These are phyloP conservation scores for Azolla pinnata DNA, from an alignment of 75 land plant species.

Conservation along the genomic window DNA sequence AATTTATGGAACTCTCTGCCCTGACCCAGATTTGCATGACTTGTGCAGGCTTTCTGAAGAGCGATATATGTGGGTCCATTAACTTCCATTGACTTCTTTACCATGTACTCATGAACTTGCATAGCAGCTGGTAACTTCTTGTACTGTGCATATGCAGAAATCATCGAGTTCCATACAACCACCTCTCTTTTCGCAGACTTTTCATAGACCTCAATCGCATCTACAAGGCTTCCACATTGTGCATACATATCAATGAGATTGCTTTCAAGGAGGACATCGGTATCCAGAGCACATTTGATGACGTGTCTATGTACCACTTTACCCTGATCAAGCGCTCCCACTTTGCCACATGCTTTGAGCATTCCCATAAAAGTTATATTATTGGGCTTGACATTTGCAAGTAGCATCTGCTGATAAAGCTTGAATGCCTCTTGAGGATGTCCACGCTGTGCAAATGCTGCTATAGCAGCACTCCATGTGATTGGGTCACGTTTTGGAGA, in stretches of 20 bases:
- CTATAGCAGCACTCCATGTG: conserved; percentile 5
- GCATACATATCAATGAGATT: conserved; percentile 25
- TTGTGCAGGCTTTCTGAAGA: conserved; percentile 1
- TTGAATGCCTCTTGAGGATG: neutral
- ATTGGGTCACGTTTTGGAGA: conserved; percentile 1
- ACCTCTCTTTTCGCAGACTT: conserved; percentile 7
- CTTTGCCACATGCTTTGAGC: conserved; percentile 18
- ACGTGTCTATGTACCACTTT: conserved; percentile 29
- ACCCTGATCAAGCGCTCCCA: conserved; percentile 23
- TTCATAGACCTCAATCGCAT: conserved; percentile 11
- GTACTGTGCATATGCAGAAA: conserved; percentile 5
- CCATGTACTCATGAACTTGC: neutral
- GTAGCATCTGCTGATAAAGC: neutral
- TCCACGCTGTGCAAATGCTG: conserved; percentile 2
- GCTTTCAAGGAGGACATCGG: conserved; percentile 14
- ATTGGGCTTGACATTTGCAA: conserved; percentile 13
- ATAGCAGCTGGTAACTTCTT: conserved; percentile 4
- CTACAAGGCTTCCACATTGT: conserved; percentile 20
- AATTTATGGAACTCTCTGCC: neutral
- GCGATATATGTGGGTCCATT: neutral
- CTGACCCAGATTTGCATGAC: neutral
- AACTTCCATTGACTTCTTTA: neutral
- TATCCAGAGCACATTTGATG: conserved; percentile 12
- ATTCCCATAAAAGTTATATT: conserved; percentile 17
- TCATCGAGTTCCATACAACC: conserved; percentile 10